Conservation (phyloP, 169 alveolate species). For the Perkinsus chesapeaki region DNA sequence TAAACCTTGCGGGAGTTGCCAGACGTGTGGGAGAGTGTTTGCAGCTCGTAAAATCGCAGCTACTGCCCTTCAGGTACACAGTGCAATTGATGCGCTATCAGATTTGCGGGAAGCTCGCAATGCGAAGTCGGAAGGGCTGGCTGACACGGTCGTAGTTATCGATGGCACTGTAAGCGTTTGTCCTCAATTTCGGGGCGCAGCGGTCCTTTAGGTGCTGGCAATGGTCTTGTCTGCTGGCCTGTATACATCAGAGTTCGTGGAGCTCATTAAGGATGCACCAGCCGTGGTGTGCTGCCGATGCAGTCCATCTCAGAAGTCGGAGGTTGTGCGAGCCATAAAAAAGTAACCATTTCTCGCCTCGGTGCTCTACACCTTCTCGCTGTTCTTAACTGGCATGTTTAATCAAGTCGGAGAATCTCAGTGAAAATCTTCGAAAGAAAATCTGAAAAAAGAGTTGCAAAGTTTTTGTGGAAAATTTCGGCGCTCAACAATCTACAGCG, state of each 20-base stretch:
- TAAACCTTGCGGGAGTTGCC: no score
- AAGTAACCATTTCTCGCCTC: not conserved
- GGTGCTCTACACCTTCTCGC: constrained; percentile 8
- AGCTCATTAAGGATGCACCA: constrained; percentile 17
- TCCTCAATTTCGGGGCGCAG: not conserved
- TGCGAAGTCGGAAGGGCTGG: constrained; percentile 2
- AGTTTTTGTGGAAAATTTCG: no score
- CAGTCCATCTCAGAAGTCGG: constrained; percentile 96
- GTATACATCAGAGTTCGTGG: not conserved
- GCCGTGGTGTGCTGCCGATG: constrained; percentile 89
- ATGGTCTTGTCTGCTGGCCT: constrained; percentile 9
- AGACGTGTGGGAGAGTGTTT: not conserved
- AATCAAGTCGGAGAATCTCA: no score
- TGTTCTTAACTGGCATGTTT: constrained; percentile 36
- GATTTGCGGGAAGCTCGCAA: not conserved
- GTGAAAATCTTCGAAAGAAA: no score
- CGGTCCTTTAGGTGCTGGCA: constrained; percentile 11
- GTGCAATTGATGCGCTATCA: not conserved
- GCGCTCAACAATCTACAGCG: no score
- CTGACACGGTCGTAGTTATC: constrained; percentile 31
- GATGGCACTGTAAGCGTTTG: constrained; percentile 11
- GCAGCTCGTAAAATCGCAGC: no score
- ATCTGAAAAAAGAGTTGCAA: no score
- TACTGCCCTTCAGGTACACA: not conserved
- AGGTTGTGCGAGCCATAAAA: constrained; percentile 72